Evolutionary conservation across 2,329 filamentous ascomycete genomes (phyloP).

Genomic region (Monilinia fructigena): DNA sequence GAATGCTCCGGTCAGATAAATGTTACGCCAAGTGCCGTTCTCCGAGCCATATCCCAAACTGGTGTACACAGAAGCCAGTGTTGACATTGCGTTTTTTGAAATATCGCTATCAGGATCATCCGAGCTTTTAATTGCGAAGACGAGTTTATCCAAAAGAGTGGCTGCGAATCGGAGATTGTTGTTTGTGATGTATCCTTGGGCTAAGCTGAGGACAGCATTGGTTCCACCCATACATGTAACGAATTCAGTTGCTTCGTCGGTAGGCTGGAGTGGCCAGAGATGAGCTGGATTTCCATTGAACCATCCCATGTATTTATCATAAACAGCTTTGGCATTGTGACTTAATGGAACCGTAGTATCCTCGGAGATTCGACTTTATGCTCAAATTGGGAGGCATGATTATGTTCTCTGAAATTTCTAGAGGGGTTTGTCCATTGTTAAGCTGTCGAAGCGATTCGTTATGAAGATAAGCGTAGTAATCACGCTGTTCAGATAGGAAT

Average conservation of each 20-base stretch:
- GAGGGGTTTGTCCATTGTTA: slow-evolving; percentile 42
- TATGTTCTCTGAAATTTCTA: slow-evolving; percentile 45
- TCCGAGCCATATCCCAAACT: slow-evolving; percentile 42
- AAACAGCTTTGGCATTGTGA: slow-evolving; percentile 45
- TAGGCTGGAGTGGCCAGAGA: slow-evolving; percentile 43
- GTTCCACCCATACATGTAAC: slow-evolving; percentile 43
- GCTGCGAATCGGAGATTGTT: slow-evolving; percentile 44
- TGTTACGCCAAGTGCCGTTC: slow-evolving; percentile 46
- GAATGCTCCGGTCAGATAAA: slow-evolving; percentile 37
- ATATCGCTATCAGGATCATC: slow-evolving; percentile 26
- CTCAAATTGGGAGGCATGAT: slow-evolving; percentile 40
- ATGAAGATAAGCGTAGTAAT: slow-evolving; percentile 44
- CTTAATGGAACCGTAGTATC: slow-evolving; percentile 44
- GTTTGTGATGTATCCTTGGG: slow-evolving; percentile 35
- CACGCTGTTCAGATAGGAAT: slow-evolving; percentile 42
- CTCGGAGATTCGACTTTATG: slow-evolving; percentile 39
- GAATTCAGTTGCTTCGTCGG: slow-evolving; percentile 41
- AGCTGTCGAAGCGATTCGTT: slow-evolving; percentile 45
- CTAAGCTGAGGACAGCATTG: slow-evolving; percentile 39
- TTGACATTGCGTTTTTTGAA: background rate
- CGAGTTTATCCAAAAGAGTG: slow-evolving; percentile 42
- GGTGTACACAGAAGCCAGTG: slow-evolving; percentile 40
- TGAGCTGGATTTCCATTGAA: slow-evolving; percentile 40
- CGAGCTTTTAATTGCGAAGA: slow-evolving; percentile 35
- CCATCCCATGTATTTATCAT: slow-evolving; percentile 39